Evolutionary conservation across 371 early-diverging fungal genomes (phyloP).

Genomic region (Mucor circinelloides): DNA sequence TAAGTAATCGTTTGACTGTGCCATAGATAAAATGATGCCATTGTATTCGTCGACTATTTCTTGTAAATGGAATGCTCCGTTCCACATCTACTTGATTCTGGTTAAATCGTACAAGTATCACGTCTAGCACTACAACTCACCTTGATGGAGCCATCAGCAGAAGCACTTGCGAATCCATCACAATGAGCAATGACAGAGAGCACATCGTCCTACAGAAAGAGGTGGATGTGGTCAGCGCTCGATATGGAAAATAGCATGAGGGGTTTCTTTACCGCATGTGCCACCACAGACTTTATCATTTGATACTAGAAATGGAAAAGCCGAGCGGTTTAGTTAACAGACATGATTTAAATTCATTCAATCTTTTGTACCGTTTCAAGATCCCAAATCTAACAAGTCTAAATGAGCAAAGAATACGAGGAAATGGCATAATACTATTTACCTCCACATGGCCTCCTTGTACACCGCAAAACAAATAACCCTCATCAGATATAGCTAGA

Average conservation of each 20-base stretch:
- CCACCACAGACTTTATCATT: constrained; percentile 67
- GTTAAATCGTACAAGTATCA: too few relatives aligned
- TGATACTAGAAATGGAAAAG: constrained; percentile 46
- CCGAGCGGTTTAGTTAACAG: not conserved
- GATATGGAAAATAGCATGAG: not conserved
- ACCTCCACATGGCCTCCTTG: constrained; percentile 79
- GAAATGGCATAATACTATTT: not conserved
- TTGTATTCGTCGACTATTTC: constrained; percentile 64
- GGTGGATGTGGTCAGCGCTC: not conserved
- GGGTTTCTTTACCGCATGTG: constrained; percentile 54
- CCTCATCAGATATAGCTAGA: constrained; percentile 68
- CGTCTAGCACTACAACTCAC: constrained; percentile 31
- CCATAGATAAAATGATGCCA: constrained; percentile 69
- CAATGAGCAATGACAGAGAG: constrained; percentile 55
- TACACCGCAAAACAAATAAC: constrained; percentile 75
- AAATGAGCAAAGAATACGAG: not conserved
- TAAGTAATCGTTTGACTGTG: constrained; percentile 57
- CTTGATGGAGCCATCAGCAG: constrained; percentile 79
- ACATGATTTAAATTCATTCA: not conserved
- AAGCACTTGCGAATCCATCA: constrained; percentile 66
- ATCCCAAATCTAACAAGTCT: constrained; percentile 67
- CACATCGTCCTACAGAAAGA: constrained; percentile 62
- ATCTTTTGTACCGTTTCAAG: constrained; percentile 71
- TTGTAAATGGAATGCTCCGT: constrained; percentile 63
- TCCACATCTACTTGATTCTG: constrained; percentile 68